These are phyloP conservation scores for Alternaria ethzedia DNA, from an alignment of 2,329 filamentous ascomycete species.

Conservation along the genomic window DNA sequence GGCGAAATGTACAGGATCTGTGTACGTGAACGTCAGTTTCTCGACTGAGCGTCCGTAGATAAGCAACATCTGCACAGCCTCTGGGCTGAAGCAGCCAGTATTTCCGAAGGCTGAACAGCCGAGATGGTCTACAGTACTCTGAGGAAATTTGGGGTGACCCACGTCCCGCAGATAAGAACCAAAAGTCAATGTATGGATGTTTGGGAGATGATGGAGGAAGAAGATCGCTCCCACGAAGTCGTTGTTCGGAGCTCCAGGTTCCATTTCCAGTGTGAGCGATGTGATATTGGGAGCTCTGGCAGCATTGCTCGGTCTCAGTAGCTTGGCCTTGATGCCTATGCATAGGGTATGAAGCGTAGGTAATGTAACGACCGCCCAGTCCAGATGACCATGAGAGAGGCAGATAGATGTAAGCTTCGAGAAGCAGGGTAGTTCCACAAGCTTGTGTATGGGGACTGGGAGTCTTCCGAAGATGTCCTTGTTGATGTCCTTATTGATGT, in stretches of 20 bases:
- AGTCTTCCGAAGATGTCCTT: background rate
- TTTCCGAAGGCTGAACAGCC: accelerated
- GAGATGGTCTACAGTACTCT: accelerated
- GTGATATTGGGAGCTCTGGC: background rate
- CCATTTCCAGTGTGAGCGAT: background rate
- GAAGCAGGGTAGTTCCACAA: background rate
- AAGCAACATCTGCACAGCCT: background rate
- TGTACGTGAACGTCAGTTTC: background rate
- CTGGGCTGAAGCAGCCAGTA: accelerated
- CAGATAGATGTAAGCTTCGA: background rate
- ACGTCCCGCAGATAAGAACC: background rate
- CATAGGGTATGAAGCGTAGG: background rate
- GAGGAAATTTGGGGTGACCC: background rate
- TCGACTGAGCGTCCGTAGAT: background rate
- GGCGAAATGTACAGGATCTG: background rate
- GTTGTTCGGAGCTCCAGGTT: accelerated
- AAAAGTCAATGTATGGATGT: background rate
- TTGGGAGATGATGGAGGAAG: background rate
- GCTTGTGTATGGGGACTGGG: accelerated
- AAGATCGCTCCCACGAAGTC: background rate
- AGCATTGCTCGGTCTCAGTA: no score
- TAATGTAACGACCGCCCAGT: background rate
- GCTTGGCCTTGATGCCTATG: background rate
- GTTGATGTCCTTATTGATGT: no score
- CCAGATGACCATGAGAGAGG: background rate